Evolutionary conservation across 2,329 filamentous ascomycete genomes (phyloP).

Genomic region (Pseudonectria buxi): DNA sequence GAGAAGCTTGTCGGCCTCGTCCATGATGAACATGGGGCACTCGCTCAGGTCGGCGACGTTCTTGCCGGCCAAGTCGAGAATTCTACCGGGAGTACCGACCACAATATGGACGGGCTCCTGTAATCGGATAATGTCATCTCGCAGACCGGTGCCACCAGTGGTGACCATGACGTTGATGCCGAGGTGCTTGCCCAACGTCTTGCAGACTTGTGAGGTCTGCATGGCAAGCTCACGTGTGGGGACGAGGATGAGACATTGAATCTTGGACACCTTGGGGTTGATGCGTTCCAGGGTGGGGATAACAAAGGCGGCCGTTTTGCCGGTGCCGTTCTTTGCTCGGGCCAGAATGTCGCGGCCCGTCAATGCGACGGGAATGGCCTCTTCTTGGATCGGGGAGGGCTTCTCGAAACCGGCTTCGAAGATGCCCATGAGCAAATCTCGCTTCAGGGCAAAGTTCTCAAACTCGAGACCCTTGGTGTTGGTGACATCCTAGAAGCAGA

Average conservation of each 20-base stretch:
- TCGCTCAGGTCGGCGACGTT: constrained; percentile 92
- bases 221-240: constrained; percentile 95
- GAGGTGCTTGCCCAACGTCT: constrained; percentile 93
- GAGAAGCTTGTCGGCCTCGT: constrained; percentile 95
- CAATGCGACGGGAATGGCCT: constrained; percentile 92
- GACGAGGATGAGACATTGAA: constrained; percentile 92
- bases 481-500: constrained; percentile 72
- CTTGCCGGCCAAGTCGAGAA: constrained; percentile 93
- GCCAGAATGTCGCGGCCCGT: constrained; percentile 93
- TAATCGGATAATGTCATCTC: constrained; percentile 93
- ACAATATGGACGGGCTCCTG: constrained; percentile 95
- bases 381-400: constrained; percentile 98
- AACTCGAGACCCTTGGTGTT: constrained; percentile 97
- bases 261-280: constrained; percentile 94
- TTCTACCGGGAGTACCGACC: constrained; percentile 92
- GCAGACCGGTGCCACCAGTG: constrained; percentile 88
- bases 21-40: constrained; percentile 98
- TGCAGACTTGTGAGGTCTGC: constrained; percentile 98
- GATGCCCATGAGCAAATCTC: constrained; percentile 96
- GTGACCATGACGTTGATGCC: constrained; percentile 99
- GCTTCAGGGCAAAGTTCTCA: constrained; percentile 92
- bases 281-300: constrained; percentile 93
- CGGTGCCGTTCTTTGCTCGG: constrained; percentile 95
- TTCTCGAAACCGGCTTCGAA: constrained; percentile 99
- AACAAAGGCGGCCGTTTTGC: constrained; percentile 96